These are phyloP conservation scores for Naegleria fowleri DNA, from an alignment of 208 protist genomes.

Conservation along the genomic window DNA sequence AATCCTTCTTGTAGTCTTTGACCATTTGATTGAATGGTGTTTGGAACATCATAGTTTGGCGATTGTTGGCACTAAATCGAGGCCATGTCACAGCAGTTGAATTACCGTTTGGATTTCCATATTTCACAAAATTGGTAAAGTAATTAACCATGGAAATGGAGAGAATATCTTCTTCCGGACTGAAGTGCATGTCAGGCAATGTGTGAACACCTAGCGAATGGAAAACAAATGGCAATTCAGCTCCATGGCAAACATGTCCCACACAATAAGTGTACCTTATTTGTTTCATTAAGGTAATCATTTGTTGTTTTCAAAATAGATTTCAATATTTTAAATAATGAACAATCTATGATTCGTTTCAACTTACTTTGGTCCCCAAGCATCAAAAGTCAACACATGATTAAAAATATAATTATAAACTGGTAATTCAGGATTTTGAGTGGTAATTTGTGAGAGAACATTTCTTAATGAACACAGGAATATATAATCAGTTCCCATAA, in stretches of 20 bases:
- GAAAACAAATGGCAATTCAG: constrained; percentile 1
- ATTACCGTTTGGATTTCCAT: neutral
- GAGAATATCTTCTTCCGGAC: neutral
- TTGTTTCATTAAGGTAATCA: too few relatives aligned
- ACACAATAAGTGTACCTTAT: neutral
- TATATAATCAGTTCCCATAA: constrained; percentile 6
- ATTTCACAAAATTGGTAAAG: constrained; percentile 9
- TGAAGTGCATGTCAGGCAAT: neutral
- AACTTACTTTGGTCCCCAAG: constrained; percentile 4
- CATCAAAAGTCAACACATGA: constrained; percentile 2
- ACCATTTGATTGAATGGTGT: neutral
- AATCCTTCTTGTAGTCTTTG: neutral
- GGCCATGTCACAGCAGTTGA: neutral
- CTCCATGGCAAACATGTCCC: constrained; percentile 9
- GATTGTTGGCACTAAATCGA: neutral
- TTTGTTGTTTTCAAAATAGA: too few relatives aligned
- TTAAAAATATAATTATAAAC: neutral
- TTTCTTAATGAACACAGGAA: neutral
- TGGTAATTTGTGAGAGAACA: neutral
- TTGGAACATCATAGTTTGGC: neutral
- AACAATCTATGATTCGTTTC: too few relatives aligned
- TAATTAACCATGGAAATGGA: neutral
- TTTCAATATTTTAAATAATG: too few relatives aligned
- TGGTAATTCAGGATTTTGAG: neutral
- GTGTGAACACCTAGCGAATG: neutral